A percentile compares a stretch with the other conserved stretches of the same genome.
phyloP scores from a whole-genome alignment of 2,329 filamentous ascomycete species.

The Pseudogymnoascus sp. region DNA sequence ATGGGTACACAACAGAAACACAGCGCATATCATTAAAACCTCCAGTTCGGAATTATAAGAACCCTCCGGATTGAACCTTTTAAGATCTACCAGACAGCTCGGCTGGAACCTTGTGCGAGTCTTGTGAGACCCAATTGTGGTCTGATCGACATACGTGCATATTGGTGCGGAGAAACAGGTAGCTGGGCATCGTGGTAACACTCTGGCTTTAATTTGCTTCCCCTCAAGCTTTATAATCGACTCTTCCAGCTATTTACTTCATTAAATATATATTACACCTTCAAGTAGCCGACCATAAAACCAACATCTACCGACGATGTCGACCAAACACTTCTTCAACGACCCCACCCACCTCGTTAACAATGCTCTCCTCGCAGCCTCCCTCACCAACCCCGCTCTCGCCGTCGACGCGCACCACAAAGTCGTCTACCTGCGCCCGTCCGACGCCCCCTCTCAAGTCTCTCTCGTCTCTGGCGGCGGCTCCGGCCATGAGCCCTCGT shows the following conservation, averaged over 20 bases:
- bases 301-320: slow-evolving; percentile 32
- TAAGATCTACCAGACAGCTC: not conserved
- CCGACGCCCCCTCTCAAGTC: slow-evolving; percentile 51
- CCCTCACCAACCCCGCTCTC: slow-evolving; percentile 75
- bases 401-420: slow-evolving; percentile 75
- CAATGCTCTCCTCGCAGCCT: slow-evolving; percentile 67
- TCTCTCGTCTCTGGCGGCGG: slow-evolving; percentile 84
- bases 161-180: not conserved
- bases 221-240: not conserved
- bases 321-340: slow-evolving; percentile 80
- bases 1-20: not conserved
- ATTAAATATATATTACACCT: not conserved
- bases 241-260: not conserved
- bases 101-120: slow-evolving; percentile 3
- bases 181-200: not conserved
- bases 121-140: not conserved
- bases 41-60: not conserved
- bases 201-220: not conserved
- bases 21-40: not conserved
- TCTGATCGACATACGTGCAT: not conserved
- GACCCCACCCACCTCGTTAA: slow-evolving; percentile 73
- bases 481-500: slow-evolving; percentile 83
- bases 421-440: slow-evolving; percentile 67
- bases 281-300: not conserved
- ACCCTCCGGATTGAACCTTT: not conserved